Evolutionary conservation across 2,329 filamentous ascomycete genomes (phyloP), one percentile per base, ranked within the genome.

Genomic region (Trichoderma atrobrunneum): DNA sequence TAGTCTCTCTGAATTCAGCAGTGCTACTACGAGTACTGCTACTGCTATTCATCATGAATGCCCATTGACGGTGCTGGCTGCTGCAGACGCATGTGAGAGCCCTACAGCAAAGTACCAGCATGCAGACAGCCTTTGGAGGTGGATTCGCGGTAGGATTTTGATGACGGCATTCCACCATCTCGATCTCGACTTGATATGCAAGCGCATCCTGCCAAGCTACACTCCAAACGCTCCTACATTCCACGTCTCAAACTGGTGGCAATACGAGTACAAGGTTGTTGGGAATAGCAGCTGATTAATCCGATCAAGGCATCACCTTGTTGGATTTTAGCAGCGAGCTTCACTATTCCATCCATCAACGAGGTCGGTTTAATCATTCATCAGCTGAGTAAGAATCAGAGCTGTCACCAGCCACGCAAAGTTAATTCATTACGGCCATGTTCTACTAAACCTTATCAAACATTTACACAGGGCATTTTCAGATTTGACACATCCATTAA

Each of bases 331-430:
- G 59, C 66, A 34, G 56, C 48, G 5, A 51, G 18, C 18, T 60
- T 51, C n/a, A 51, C 7, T 51, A 34, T 61, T 16, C 36, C 12
- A 11, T 16, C 36, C 8, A 1, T 36, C 26, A 28, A 10, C 48
- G 36, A 51, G 59, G 66, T 69, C 56, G 32, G 14, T 39, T 57
- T 57, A 67, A 51, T 21, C 48, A 16, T 43, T n/a, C 26, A 62
- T 70, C 39, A 70, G 66, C 66, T 70, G 66, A 70, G 36, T 62
- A 21, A 70, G 66, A 70, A 54, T 18, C 56, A 54, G 57, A 70
- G 36, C 57, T 70, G 66, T 70, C 57, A 70, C 66, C 66, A 70
- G 66, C 66, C 66, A 70, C 66, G 16, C 3, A 59, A 70, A 70
- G 66, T 59, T 36, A 62, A 70, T 61, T n/a, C 28, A 61, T 60